Conservation (phyloP, 2,329 filamentous ascomycete genomes). For the Exserohilum rostratum region DNA sequence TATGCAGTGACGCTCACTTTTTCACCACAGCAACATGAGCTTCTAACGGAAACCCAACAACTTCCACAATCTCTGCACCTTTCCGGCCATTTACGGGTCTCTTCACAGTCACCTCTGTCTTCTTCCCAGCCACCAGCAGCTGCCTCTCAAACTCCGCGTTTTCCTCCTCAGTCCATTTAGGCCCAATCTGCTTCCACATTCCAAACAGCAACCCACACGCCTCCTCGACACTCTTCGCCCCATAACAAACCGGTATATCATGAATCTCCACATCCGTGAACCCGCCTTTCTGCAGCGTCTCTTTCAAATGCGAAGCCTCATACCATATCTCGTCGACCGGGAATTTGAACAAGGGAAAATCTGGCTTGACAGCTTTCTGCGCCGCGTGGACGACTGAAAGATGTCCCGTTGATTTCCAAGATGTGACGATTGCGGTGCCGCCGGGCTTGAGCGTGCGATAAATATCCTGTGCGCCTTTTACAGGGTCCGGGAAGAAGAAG, state of each 20-base stretch:
- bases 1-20: conserved; percentile 6
- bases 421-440: conserved; percentile 43
- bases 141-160: conserved; percentile 8
- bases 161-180: conserved; percentile 11
- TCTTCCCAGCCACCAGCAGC: not conserved
- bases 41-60: conserved; percentile 10
- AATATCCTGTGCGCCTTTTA: conserved; percentile 35
- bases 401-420: conserved; percentile 18
- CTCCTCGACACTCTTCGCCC: conserved; percentile 7
- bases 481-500: conserved; percentile 41
- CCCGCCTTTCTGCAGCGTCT: conserved; percentile 7
- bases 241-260: conserved; percentile 14
- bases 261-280: conserved; percentile 12
- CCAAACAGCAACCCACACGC: conserved; percentile 5
- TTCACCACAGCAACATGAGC: conserved; percentile 15
- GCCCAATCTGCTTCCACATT: conserved; percentile 8
- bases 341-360: conserved; percentile 10
- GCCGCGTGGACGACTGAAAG: conserved; percentile 7
- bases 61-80: conserved; percentile 5
- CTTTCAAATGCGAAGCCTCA: conserved; percentile 6
- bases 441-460: conserved; percentile 46
- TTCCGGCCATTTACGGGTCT: conserved; percentile 6
- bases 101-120: not conserved
- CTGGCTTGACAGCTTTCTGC: conserved; percentile 11
- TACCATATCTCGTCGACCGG: conserved; percentile 23